Evolutionary conservation across 495 filamentous ascomycete genomes (phyloP).

Genomic region (Aspergillus asperescens): DNA sequence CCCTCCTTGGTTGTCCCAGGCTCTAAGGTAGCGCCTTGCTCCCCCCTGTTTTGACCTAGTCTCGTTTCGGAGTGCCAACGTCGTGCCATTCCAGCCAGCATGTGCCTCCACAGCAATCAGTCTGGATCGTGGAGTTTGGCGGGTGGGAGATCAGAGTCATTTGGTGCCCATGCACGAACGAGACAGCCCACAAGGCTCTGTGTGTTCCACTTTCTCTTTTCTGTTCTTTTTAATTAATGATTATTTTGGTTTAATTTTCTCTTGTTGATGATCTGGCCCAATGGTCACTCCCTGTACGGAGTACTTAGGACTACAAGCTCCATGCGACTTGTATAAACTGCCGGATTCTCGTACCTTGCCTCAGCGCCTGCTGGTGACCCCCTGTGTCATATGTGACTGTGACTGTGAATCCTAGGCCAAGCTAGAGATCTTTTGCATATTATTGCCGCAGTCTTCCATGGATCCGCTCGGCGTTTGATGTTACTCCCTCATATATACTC

Average conservation of each 20-base stretch:
- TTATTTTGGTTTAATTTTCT: constrained; percentile 8
- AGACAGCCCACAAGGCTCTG: constrained; percentile 1
- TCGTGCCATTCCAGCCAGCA: constrained; percentile 39
- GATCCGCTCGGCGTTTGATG: constrained; percentile 18
- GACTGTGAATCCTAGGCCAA: constrained; percentile 17
- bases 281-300: neutral
- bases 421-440: constrained; percentile 20
- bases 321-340: constrained; percentile 8
- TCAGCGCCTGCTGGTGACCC: constrained; percentile 23
- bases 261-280: constrained; percentile 13
- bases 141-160: constrained; percentile 35
- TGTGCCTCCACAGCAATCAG: constrained; percentile 19
- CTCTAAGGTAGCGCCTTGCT: constrained; percentile 3
- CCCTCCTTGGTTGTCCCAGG: constrained; percentile 17
- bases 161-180: neutral
- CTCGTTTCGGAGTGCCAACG: constrained; percentile 42
- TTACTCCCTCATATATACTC: constrained; percentile 14
- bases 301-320: constrained; percentile 1
- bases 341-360: constrained; percentile 25
- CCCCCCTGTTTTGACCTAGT: too few species aligned
- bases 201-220: constrained; percentile 16
- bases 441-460: constrained; percentile 23
- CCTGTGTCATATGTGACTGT: constrained; percentile 22
- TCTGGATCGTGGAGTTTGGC: constrained; percentile 38
- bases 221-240: constrained; percentile 16